Conservation (phyloP, 1,284 basidiomycete species). For the Xanthoconium separans region DNA sequence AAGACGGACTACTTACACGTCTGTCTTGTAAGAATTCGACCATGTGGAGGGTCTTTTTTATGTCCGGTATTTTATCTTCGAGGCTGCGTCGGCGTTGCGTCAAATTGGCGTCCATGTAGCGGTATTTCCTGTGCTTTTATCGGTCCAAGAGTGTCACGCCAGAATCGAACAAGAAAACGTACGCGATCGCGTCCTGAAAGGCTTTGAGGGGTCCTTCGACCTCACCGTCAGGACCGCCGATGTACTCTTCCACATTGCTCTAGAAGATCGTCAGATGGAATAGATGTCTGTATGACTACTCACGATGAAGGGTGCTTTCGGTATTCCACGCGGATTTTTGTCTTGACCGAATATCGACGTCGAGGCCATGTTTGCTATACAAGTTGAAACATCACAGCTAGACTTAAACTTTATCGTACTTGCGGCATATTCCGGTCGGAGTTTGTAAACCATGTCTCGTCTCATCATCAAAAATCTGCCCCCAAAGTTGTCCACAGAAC, state of each 20-base stretch:
- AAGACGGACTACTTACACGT: constrained; percentile 45
- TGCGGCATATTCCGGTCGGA: constrained; percentile 30
- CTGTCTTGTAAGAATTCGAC: constrained; percentile 80
- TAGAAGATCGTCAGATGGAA: constrained; percentile 31
- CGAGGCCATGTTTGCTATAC: constrained; percentile 37
- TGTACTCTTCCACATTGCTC: constrained; percentile 84
- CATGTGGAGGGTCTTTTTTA: constrained; percentile 90
- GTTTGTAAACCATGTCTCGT: constrained; percentile 68
- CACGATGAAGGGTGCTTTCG: constrained; percentile 93
- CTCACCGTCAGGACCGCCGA: constrained; percentile 79
- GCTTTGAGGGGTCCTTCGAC: constrained; percentile 78
- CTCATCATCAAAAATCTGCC: constrained; percentile 92
- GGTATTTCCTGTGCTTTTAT: constrained; percentile 81
- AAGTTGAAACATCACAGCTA: neutral
- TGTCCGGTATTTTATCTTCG: constrained; percentile 96
- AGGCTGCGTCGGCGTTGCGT: constrained; percentile 78
- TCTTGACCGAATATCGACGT: constrained; percentile 49
- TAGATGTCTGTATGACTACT: constrained; percentile 34
- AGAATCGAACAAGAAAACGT: constrained; percentile 33
- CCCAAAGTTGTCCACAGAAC: constrained; percentile 63
- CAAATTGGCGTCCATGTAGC: constrained; percentile 94
- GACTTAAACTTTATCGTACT: neutral
- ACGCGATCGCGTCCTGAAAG: constrained; percentile 95
- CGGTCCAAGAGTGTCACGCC: constrained; percentile 19
- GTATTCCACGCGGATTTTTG: constrained; percentile 90